A percentile compares a stretch with the other conserved stretches of the same genome.
Evolutionary conservation across 495 filamentous ascomycete genomes (phyloP).

Genomic region (Aspergillus haitiensis): DNA sequence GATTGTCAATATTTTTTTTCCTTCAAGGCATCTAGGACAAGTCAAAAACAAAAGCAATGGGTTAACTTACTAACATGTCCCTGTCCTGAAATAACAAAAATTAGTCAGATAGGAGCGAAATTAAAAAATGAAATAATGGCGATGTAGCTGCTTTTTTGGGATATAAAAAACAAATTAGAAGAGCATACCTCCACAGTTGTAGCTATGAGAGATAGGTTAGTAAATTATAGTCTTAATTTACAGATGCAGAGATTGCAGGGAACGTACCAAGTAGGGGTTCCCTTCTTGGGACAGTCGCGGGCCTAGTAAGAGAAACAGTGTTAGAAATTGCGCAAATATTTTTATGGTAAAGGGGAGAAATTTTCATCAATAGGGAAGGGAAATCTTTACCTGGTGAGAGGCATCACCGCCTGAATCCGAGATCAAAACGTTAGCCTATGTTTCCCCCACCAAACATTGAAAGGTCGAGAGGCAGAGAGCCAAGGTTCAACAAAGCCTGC

Average conservation of each 20-base stretch:
- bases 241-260: conserved; percentile 12
- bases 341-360: not conserved
- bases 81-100: conserved; percentile 50
- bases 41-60: not conserved
- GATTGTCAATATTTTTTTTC: conserved; percentile 10
- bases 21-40: not conserved
- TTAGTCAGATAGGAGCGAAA: conserved; percentile 16
- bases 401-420: conserved; percentile 64
- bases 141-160: not conserved
- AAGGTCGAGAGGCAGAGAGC: conserved; percentile 1
- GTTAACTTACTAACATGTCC: conserved; percentile 81
- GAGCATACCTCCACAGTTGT: conserved; percentile 74
- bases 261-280: conserved; percentile 81
- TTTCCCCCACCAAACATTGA: not conserved
- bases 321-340: conserved; percentile 18
- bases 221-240: conserved; percentile 24
- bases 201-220: conserved; percentile 48
- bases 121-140: not conserved
- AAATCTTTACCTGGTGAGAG: conserved; percentile 62
- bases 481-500: conserved; percentile 8
- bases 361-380: conserved; percentile 7
- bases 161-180: not conserved
- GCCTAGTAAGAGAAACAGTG: conserved; percentile 53
- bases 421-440: conserved; percentile 26
- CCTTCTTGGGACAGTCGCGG: conserved; percentile 93